Conservation (phyloP, 2,329 filamentous ascomycete species). For the Beauveria sp. region DNA sequence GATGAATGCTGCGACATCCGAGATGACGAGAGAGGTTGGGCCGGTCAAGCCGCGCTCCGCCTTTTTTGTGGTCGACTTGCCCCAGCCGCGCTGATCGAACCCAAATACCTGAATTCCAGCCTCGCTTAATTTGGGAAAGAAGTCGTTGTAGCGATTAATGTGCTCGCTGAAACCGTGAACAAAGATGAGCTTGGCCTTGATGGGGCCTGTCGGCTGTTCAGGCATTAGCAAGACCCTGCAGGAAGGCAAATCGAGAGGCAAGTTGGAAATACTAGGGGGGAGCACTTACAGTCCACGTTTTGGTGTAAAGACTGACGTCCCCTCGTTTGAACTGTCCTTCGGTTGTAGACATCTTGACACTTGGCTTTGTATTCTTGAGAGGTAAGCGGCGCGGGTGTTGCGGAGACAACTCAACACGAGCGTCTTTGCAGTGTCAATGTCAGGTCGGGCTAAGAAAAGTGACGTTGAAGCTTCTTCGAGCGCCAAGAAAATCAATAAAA, state of each 20-base stretch:
- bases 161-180: slow-evolving; percentile 90
- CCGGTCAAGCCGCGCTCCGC: slow-evolving; percentile 66
- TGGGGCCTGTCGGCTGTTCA: slow-evolving; percentile 43
- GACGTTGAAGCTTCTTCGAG: neutral
- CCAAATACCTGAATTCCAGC: slow-evolving; percentile 67
- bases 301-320: slow-evolving; percentile 43
- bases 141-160: slow-evolving; percentile 64
- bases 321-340: slow-evolving; percentile 40
- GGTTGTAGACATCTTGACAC: slow-evolving; percentile 29
- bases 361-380: no score
- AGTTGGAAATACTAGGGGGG: neutral
- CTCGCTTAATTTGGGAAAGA: slow-evolving; percentile 63
- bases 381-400: neutral
- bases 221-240: neutral
- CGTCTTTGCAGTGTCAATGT: neutral
- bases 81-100: slow-evolving; percentile 89
- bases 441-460: neutral
- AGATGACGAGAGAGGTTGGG: slow-evolving; percentile 62
- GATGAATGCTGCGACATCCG: slow-evolving; percentile 73
- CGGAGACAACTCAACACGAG: neutral
- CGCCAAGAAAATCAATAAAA: neutral
- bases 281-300: slow-evolving; percentile 49
- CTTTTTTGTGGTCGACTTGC: slow-evolving; percentile 56
- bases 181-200: slow-evolving; percentile 68
- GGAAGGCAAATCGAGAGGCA: neutral